Evolutionary conservation across 1,284 basidiomycete species (phyloP), one percentile per base, ranked within the genome.

Genomic region (Cryptococcus sp.): DNA sequence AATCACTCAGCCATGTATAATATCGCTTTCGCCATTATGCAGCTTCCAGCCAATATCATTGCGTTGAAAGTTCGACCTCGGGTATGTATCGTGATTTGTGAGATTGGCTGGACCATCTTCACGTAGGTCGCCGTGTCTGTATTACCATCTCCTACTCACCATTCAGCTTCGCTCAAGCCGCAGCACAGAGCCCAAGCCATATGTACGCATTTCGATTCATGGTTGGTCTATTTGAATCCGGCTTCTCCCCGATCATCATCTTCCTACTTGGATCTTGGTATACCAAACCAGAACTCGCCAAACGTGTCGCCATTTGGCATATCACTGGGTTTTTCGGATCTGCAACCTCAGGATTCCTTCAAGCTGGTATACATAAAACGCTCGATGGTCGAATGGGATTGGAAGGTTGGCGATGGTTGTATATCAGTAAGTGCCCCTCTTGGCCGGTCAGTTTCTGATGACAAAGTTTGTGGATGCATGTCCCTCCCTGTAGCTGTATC

Each of bases 271-370:
- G 57, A 37, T 63, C 60, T 58, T 79, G 72, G 71, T 80, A 79
- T 68, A 74, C 66, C 37, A 76, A 76, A 60, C 46, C 50, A 1
- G 79, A 80, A 53, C 62, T 80, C 13, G 74, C 77, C 30, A 76
- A 76, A 53, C 73, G 79, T 4, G 66, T 79, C 52, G 75, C 52
- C 14, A 49, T 64, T 34, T 61, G 57, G 55, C 46, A 37, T 45
- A 56, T 64, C 30, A 41, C 62, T n/a, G 55, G 55, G 5, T 42
- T 52, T 7, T 35, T 46, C 31, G 62, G 61, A 4, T 42, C 31
- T 3, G 56, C 59, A 1, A 43, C 47, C 33, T 49, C 49, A 23
- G 23, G 23, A 23, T 23, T 23, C 23, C 23, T 23, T 23, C 23
- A 23, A 23, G 59, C 59, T 41, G 59, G 45, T 11, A 58, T 61